These are phyloP conservation scores for Sugiyamaella sp. DNA, from an alignment of 1,139 yeast genomes.

Conservation along the genomic window DNA sequence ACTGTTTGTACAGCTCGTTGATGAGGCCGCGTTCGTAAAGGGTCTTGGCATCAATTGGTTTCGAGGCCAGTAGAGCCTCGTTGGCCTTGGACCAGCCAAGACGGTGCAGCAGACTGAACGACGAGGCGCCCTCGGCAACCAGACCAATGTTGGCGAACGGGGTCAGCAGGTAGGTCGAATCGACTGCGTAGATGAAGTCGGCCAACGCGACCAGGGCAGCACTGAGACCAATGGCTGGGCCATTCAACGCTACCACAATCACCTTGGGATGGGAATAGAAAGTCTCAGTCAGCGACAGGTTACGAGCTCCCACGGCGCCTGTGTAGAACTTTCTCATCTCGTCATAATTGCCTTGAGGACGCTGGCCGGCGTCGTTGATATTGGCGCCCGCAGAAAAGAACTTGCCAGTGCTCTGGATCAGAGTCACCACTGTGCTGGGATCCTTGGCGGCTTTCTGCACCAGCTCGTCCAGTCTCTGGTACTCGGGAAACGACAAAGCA, in stretches of 20 bases:
- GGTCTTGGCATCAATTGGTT: slow-evolving; percentile 65
- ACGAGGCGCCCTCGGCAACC: slow-evolving; percentile 81
- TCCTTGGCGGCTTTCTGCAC: slow-evolving; percentile 70
- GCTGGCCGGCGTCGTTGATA: slow-evolving; percentile 44
- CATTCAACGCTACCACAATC: slow-evolving; percentile 75
- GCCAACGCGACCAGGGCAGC: slow-evolving; percentile 75
- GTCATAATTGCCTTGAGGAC: slow-evolving; percentile 18
- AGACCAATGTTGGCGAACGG: slow-evolving; percentile 87
- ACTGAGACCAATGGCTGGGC: slow-evolving; percentile 83
- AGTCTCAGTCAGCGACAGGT: slow-evolving; percentile 67
- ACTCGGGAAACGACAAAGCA: slow-evolving; percentile 70
- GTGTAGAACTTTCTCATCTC: slow-evolving; percentile 27
- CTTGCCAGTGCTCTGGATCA: slow-evolving; percentile 71
- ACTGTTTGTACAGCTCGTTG: slow-evolving; percentile 55
- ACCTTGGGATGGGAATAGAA: slow-evolving; percentile 75
- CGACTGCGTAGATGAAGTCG: slow-evolving; percentile 76
- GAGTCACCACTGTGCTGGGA: slow-evolving; percentile 64
- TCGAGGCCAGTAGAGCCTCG: slow-evolving; percentile 72
- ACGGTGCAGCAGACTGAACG: slow-evolving; percentile 67
- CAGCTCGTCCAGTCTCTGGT: slow-evolving; percentile 60
- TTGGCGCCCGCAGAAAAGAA: slow-evolving; percentile 90
- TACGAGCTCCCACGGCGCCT: slow-evolving; percentile 61
- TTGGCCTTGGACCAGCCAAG: slow-evolving; percentile 75
- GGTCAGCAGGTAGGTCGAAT: slow-evolving; percentile 61
- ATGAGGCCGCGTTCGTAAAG: slow-evolving; percentile 62